phyloP scores from a whole-genome alignment of 495 filamentous ascomycete species.

The Penicillium odoratum region DNA sequence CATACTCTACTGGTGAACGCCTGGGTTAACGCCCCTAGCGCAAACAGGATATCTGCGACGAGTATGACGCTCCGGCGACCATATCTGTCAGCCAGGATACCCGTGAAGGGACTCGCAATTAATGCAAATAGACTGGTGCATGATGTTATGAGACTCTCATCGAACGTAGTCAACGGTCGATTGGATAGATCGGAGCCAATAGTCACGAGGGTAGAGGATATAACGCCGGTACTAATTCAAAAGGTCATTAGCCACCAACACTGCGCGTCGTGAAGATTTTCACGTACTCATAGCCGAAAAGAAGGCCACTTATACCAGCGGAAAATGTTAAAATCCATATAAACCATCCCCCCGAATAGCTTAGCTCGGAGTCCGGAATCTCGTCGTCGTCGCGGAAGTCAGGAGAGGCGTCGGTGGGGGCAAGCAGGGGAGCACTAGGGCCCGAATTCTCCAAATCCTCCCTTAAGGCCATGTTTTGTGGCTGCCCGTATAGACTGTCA shows the following conservation, averaged over 20 bases:
- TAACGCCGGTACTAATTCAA: conserved; percentile 75
- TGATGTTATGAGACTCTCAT: conserved; percentile 83
- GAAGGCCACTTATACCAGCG: conserved; percentile 79
- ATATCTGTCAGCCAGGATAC: conserved; percentile 68
- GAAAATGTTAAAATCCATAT: conserved; percentile 78
- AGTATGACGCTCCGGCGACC: conserved; percentile 77
- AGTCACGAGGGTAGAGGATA: conserved; percentile 83
- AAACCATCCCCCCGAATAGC: conserved; percentile 41
- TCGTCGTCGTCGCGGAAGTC: conserved; percentile 17
- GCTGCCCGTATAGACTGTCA: conserved; percentile 1
- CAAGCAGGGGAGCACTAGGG: conserved; percentile 34
- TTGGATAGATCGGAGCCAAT: conserved; percentile 72
- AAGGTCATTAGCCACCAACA: conserved; percentile 7
- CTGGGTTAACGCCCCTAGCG: conserved; percentile 71
- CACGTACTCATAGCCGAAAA: conserved; percentile 80
- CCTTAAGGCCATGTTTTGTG: conserved; percentile 25
- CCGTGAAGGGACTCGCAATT: conserved; percentile 72
- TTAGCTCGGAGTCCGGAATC: conserved; percentile 12
- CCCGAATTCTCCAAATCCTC: conserved; percentile 26
- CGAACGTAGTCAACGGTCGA: conserved; percentile 64
- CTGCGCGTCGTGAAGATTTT: not conserved
- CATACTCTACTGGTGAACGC: conserved; percentile 61
- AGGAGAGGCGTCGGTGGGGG: conserved; percentile 14
- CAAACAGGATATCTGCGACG: conserved; percentile 76
- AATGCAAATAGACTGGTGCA: conserved; percentile 80